Conservation (phyloP, 2,329 filamentous ascomycete genomes). For the Botrytis deweyae region DNA sequence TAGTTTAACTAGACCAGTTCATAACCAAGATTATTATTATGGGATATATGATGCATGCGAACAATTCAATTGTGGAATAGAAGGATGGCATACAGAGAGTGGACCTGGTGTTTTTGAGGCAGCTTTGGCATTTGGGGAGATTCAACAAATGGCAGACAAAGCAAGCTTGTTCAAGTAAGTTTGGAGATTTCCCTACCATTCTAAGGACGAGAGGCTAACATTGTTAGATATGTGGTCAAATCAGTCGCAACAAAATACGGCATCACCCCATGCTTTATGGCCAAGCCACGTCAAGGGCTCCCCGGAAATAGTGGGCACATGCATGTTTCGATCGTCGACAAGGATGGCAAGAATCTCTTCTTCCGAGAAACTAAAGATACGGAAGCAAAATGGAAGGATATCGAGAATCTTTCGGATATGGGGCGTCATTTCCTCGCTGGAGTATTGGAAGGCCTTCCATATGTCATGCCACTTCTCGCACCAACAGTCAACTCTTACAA, state of each 20-base stretch:
- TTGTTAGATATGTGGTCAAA: constrained; percentile 73
- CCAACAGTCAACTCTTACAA: constrained; percentile 99
- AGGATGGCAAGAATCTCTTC: constrained; percentile 80
- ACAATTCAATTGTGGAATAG: constrained; percentile 76
- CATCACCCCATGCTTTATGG: constrained; percentile 98
- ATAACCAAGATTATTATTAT: constrained; percentile 93
- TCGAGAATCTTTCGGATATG: constrained; percentile 78
- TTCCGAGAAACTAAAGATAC: constrained; percentile 70
- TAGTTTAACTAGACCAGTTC: constrained; percentile 79
- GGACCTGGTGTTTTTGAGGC: constrained; percentile 95
- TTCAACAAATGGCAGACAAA: constrained; percentile 85
- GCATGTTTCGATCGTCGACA: constrained; percentile 84
- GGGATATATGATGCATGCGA: constrained; percentile 78
- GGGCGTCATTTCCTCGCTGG: constrained; percentile 93
- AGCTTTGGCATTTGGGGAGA: constrained; percentile 86
- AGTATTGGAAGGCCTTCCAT: constrained; percentile 81
- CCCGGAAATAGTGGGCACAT: constrained; percentile 96
- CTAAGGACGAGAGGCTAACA: constrained; percentile 2
- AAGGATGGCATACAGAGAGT: constrained; percentile 95
- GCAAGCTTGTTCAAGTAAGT: constrained; percentile 84
- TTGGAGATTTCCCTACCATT: not conserved
- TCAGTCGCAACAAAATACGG: constrained; percentile 82
- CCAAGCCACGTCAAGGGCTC: constrained; percentile 85
- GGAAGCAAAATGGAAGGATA: constrained; percentile 69
- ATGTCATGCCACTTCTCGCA: constrained; percentile 93